These are phyloP conservation scores for Yamadazyma mexicana DNA, from an alignment of 1,139 yeast genomes.

Conservation along the genomic window DNA sequence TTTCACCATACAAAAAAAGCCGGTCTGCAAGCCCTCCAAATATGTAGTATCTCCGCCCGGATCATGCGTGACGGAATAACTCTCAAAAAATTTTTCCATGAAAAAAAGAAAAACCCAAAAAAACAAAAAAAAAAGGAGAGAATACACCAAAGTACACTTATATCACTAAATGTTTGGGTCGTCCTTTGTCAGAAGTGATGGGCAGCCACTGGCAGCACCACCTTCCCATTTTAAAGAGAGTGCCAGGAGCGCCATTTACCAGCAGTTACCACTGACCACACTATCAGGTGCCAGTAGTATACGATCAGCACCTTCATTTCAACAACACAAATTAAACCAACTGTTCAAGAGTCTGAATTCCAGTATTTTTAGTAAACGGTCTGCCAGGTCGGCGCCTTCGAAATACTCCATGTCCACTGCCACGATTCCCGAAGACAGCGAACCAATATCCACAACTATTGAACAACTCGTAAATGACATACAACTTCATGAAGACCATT, in stretches of 20 bases:
- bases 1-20: background rate
- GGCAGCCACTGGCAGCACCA: slow-evolving; percentile 29
- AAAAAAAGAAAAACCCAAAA: slow-evolving; percentile 2
- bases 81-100: slow-evolving; percentile 12
- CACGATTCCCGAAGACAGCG: slow-evolving; percentile 50
- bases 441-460: slow-evolving; percentile 43
- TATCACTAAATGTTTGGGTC: slow-evolving; percentile 36
- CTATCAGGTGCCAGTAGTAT: slow-evolving; percentile 13
- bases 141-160: background rate
- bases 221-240: slow-evolving; percentile 46
- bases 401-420: slow-evolving; percentile 44
- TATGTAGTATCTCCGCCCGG: background rate
- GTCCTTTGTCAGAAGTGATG: slow-evolving; percentile 33
- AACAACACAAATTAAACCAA: slow-evolving; percentile 12
- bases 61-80: slow-evolving; percentile 9
- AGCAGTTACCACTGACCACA: slow-evolving; percentile 36
- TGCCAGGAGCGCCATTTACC: slow-evolving; percentile 49
- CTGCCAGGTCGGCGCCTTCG: slow-evolving; percentile 47
- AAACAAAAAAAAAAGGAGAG: background rate
- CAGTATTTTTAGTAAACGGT: slow-evolving; percentile 39
- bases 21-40: background rate
- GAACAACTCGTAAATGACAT: slow-evolving; percentile 49
- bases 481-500: slow-evolving; percentile 39
- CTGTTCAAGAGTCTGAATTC: slow-evolving; percentile 31
- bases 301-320: slow-evolving; percentile 21